A percentile compares a stretch with the other conserved stretches of the same genome.
Conservation (phyloP, 805 yeast genomes). For the Diddensiella caesifluorescens region DNA sequence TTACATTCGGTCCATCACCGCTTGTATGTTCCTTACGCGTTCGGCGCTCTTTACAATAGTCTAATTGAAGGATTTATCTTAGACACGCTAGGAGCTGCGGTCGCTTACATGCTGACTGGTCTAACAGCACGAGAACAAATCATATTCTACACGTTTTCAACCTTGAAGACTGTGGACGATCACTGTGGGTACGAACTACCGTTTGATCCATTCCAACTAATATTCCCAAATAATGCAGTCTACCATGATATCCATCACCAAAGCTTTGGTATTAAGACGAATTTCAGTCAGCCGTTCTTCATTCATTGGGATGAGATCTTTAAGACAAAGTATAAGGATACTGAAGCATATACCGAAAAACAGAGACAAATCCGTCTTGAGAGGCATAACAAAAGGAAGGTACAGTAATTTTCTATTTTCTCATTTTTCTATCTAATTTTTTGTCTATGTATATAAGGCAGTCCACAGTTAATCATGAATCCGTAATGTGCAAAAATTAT, state of each 20-base stretch:
- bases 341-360: constrained; percentile 57
- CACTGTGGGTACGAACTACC: constrained; percentile 98
- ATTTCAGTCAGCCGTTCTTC: constrained; percentile 94
- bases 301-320: constrained; percentile 81
- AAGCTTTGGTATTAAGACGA: constrained; percentile 87
- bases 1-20: constrained; percentile 95
- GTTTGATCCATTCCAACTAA: constrained; percentile 78
- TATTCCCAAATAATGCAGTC: constrained; percentile 92
- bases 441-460: too few relatives aligned
- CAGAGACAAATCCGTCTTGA: constrained; percentile 48
- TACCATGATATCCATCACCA: constrained; percentile 98
- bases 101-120: constrained; percentile 59
- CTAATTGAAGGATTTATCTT: constrained; percentile 90
- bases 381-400: constrained; percentile 11
- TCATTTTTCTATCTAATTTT: neutral
- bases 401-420: neutral
- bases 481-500: too few relatives aligned
- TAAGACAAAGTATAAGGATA: constrained; percentile 65
- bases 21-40: constrained; percentile 92
- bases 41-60: constrained; percentile 91
- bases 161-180: constrained; percentile 95
- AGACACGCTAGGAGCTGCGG: constrained; percentile 89
- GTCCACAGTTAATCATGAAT: too few relatives aligned
- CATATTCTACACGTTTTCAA: constrained; percentile 75
- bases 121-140: constrained; percentile 74